These are phyloP conservation scores for Eremothecium sinecaudum DNA, from an alignment of 1,139 yeast genomes.

Conservation along the genomic window DNA sequence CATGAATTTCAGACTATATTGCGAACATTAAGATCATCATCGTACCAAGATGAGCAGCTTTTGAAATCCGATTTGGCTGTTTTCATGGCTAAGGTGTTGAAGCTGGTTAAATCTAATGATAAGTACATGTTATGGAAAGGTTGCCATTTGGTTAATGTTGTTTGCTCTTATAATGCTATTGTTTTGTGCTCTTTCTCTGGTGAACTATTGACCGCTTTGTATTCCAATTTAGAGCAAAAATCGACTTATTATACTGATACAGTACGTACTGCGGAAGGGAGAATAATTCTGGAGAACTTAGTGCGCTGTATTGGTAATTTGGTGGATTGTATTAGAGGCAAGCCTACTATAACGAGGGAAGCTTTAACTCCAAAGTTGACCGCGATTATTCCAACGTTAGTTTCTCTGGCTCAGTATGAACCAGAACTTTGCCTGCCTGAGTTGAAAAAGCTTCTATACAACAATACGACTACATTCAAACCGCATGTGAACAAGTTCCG, in stretches of 20 bases:
- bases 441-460: constrained; percentile 40
- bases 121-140: constrained; percentile 55
- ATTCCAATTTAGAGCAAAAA: constrained; percentile 40
- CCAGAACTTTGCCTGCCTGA: constrained; percentile 40
- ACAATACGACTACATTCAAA: constrained; percentile 72
- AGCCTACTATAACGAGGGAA: constrained; percentile 78
- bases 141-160: constrained; percentile 43
- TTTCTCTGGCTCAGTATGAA: constrained; percentile 33
- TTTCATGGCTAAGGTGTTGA: constrained; percentile 46
- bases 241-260: constrained; percentile 22
- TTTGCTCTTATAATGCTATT: constrained; percentile 42
- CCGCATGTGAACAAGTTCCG: constrained; percentile 63
- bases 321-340: constrained; percentile 57
- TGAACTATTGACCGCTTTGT: constrained; percentile 44
- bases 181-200: constrained; percentile 52
- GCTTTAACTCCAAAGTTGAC: constrained; percentile 72
- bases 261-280: constrained; percentile 25
- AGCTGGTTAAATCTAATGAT: constrained; percentile 43
- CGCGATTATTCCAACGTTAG: constrained; percentile 45
- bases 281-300: constrained; percentile 38
- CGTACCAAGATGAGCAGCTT: constrained; percentile 33
- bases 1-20: constrained; percentile 30
- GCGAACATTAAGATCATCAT: constrained; percentile 26
- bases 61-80: constrained; percentile 49
- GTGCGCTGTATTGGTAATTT: constrained; percentile 42